These are phyloP conservation scores for Eucalyptus melliodora DNA, from an alignment of 345 rosid species.

Conservation along the genomic window DNA sequence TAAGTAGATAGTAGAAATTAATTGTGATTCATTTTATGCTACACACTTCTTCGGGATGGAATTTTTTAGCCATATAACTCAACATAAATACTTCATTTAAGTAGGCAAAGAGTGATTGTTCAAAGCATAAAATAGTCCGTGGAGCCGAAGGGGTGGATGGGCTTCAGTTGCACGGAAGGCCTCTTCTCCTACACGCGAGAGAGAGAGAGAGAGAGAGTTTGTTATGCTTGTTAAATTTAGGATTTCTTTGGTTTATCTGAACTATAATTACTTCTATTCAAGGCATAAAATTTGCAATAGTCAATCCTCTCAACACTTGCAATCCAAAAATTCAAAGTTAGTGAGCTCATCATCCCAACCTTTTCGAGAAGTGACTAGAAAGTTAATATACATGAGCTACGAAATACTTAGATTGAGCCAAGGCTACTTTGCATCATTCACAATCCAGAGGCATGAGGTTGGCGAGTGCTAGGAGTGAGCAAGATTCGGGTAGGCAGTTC, in stretches of 20 bases:
- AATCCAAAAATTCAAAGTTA: neutral
- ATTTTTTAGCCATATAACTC: neutral
- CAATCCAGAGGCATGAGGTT: neutral
- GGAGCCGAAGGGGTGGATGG: too few relatives aligned
- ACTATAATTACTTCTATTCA: neutral
- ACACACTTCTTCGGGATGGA: neutral
- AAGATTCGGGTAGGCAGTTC: accelerated
- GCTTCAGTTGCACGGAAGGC: too few relatives aligned
- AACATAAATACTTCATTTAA: neutral
- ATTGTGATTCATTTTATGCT: neutral
- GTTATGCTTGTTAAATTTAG: neutral
- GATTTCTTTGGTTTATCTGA: neutral
- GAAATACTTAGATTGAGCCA: neutral
- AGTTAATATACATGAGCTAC: neutral
- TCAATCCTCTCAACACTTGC: neutral
- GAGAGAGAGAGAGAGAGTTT: neutral
- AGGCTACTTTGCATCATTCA: neutral
- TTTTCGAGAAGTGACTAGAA: neutral
- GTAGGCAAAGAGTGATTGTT: too few relatives aligned
- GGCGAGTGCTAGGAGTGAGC: accelerated
- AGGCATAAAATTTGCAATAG: neutral
- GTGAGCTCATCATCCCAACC: neutral
- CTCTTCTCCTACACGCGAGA: too few relatives aligned
- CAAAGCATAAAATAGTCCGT: too few relatives aligned
- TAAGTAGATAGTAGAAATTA: neutral